Evolutionary conservation across 768 basidiomycete species (phyloP), one percentile per base, ranked within the genome.

Genomic region (Fomitopsis serialis): DNA sequence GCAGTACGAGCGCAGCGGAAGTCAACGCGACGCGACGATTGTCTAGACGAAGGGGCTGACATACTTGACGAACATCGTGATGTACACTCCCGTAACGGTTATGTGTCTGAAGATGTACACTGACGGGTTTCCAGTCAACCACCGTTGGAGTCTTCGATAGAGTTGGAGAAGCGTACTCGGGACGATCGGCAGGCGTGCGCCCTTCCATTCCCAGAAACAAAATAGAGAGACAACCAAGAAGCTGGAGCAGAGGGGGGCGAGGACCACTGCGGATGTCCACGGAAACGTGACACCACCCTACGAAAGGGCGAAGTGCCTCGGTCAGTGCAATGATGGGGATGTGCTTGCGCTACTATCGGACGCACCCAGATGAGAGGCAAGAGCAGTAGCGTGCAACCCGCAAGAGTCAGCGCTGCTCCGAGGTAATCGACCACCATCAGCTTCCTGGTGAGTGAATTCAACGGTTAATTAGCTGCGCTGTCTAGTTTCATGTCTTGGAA

Each of bases 201-300:
- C 73, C 65, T 81, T 85, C 78, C 83, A 84, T 67, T 92, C 89
- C 77, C 84, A 88, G 35, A 81, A 50, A 45, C 87, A 78, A 65
- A 90, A 92, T 3, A 87, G 43, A 0, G 59, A 68, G 7, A 81
- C 68, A 12, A 84, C 76, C 0, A 79, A 48, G 21, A 84, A 52
- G 0, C 87, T 84, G 0, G 81, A 75, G 47, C 79, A 66, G 64
- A 50, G 50, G 0, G 65, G 65, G 10, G 61, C 65, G 1, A 66
- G 58, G 2, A 92, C 83, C 1, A 80, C 72, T 0, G 85, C 78
- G 0, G 85, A 88, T 7, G 64, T 70, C 89, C 88, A 90, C 1
- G 86, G 76, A 59, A 87, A 88, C 1, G 81, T 82, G 0, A 83
- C 78, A 0, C 89, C 87, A 24, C 86, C 87, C 85, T 85, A 57